Percentiles rank a stretch among this genome's conserved stretches.
Conservation (phyloP, 2,329 filamentous ascomycete species). For the Hirsutella thompsonii region DNA sequence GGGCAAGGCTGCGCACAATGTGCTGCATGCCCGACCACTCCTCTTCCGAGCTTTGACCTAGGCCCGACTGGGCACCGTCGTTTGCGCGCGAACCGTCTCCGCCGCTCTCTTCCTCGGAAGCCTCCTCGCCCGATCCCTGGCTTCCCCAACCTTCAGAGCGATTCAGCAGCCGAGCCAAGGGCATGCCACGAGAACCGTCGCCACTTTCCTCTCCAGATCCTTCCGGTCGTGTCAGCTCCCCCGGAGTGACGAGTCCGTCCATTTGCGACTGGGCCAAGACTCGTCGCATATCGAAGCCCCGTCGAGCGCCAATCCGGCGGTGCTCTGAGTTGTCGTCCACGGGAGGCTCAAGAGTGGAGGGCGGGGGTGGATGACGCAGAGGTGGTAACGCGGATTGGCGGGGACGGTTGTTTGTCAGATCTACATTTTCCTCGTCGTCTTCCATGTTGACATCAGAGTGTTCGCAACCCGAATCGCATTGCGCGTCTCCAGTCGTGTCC, state of each 20-base stretch:
- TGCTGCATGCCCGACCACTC: slow-evolving; percentile 51
- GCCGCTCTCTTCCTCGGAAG: slow-evolving; percentile 1
- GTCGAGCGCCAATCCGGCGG: neutral
- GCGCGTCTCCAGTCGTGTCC: slow-evolving; percentile 24
- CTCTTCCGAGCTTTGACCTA: slow-evolving; percentile 18
- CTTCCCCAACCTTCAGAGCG: neutral
- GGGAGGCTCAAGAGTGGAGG: neutral
- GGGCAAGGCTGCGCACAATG: slow-evolving; percentile 57
- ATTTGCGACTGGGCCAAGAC: neutral
- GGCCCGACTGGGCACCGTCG: neutral
- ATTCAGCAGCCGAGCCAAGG: slow-evolving; percentile 1
- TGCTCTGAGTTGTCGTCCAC: neutral
- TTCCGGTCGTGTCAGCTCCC: neutral
- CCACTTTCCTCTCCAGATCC: neutral
- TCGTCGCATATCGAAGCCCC: neutral
- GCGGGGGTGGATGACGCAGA: neutral
- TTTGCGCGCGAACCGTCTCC: neutral
- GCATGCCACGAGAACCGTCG: neutral
- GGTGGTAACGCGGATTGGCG: slow-evolving; percentile 2
- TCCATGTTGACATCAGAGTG: slow-evolving; percentile 44
- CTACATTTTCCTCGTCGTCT: slow-evolving; percentile 25
- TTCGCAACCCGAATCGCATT: slow-evolving; percentile 40
- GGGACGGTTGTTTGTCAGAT: slow-evolving; percentile 6
- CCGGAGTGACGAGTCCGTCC: neutral
- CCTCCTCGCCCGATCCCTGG: neutral